Base-by-base conservation (phyloP, 169 alveolate genomes). In the Toxoplasma gondii region DNA sequence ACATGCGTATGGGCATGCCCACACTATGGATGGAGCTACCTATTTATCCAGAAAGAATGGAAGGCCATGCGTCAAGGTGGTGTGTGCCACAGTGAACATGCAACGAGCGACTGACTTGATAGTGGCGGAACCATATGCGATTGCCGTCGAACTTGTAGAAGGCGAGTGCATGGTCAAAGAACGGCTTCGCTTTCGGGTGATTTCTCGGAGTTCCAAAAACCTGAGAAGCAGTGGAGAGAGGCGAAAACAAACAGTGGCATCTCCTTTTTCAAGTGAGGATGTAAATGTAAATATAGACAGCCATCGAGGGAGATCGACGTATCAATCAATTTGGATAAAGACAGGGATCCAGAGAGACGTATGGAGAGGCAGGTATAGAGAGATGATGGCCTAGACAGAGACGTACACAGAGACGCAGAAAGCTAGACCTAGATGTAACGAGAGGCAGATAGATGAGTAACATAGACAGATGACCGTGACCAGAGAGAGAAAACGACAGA, bases 111-210 rank as follows among this genome's bases (percentile, higher is more conserved):
- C 93, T 16, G 38, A 92, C 93, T 92, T 96, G 97, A 94, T 98
- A 98, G 93, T 98, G 98, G 92, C 99, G 96, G 94, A 98, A 97
- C 98, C 99, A 98, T 22, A 98, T 96, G 93, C 97, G 97, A 43
- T 96, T 97, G 34, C 90, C 90, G 90, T 98, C 98, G 44, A 96
- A 91, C 94, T 96, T 97, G 92, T 94, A 95, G 97, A 98, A 98
- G 69, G 98, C 95, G 53, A 98, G 96, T n/a, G 91, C 98, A 93
- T 98, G 99, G 95, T 99, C 99, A 91, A 98, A 97, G 96, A 98
- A 98, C 43, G 99, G 99, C 96, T 98, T 98, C 87, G 99, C 95
- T 96, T 98, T 98, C 38, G 99, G 99, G 95, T 98, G 99, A 80
- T 98, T 97, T 86, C 98, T 96, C n/a, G 99, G 99, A 31, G 99